Base-by-base conservation (phyloP, 2,329 filamentous ascomycete species). In the Hymenoscyphus linearis region DNA sequence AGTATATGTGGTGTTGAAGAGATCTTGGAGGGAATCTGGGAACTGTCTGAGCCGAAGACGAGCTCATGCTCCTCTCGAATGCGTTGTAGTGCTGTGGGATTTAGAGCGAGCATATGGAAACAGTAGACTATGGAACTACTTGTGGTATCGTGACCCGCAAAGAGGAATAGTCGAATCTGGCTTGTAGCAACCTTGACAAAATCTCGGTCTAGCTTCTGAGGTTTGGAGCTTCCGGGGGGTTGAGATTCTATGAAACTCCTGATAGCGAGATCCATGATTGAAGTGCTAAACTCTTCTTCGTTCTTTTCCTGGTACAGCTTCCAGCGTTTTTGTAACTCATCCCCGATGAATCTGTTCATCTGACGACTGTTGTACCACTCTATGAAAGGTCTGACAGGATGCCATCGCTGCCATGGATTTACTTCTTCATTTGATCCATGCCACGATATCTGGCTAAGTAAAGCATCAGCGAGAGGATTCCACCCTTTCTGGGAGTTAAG, bases 141-240 rank as follows among this genome's bases (percentile, higher is more conserved):
- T 9, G 64, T 67, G 0, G 67, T 65, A 27, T 69, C 68, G 37
- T 68, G 65, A 1, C 68, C 68, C 1, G 64, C 68, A 26, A 70
- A 68, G 14, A 70, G 53, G 22, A 69, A 68, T 14, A 64, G 22
- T 34, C 60, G 57, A 34, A 62, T 62, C 22, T 62, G 60, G 12
- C 53, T 31, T 22, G 40, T 59, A 56, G 57, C 57, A 37, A 58
- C 57, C 12, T 62, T 59, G 9, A 50, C 55, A 18, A 31, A 62
- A 26, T 63, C 60, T 22, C 34, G 52, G n/a, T 44, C 40, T 7
- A 44, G 40, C 6, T 22, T 44, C n/a, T n/a, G 4, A 22, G 18
- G n/a, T 22, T 44, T 44, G 14, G 40, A n/a, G 40, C 7, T 22
- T n/a, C 40, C n/a, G 0, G 40, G 16, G 9, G n/a, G n/a, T 44